A percentile compares a stretch with the other conserved stretches of the same genome.
These are phyloP conservation scores for Paramecium primaurelia DNA, from an alignment of 73 alveolate genomes.

Conservation along the genomic window DNA sequence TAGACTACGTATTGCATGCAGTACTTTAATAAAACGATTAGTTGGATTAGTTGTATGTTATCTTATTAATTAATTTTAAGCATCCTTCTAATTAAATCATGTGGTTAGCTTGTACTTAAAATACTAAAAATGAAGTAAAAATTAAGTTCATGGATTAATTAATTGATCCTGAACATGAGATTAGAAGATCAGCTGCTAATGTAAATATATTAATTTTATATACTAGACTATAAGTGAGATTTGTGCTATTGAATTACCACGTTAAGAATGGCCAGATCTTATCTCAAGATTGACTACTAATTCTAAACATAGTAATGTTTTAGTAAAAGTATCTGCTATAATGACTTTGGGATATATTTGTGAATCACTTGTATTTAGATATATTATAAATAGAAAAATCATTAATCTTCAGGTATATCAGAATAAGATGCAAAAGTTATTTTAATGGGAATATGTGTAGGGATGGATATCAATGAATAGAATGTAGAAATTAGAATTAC, in stretches of 20 bases:
- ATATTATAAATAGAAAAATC: neutral
- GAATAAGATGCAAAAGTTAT: neutral
- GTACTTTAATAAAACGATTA: neutral
- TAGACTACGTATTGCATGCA: neutral
- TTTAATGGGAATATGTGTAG: conserved; percentile 25
- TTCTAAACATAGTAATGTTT: neutral
- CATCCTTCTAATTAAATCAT: neutral
- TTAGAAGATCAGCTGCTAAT: conserved; percentile 38
- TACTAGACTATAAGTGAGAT: conserved; percentile 17
- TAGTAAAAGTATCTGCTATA: neutral
- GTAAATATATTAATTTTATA: neutral
- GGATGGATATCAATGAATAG: conserved; percentile 1
- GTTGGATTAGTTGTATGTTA: neutral
- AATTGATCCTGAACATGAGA: neutral
- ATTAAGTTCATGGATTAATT: neutral
- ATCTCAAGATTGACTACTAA: neutral
- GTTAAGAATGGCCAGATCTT: conserved; percentile 35
- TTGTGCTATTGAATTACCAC: conserved; percentile 37
- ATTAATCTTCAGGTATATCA: neutral
- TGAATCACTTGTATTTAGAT: neutral
- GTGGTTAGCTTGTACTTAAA: neutral
- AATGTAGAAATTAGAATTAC: neutral
- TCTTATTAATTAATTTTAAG: neutral
- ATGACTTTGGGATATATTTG: conserved; percentile 45
- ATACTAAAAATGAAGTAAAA: conserved; percentile 17